Percentiles rank a stretch among this genome's conserved stretches.
Conservation (phyloP, 2,329 filamentous ascomycete species). For the Drechslerella coelobrocha region DNA sequence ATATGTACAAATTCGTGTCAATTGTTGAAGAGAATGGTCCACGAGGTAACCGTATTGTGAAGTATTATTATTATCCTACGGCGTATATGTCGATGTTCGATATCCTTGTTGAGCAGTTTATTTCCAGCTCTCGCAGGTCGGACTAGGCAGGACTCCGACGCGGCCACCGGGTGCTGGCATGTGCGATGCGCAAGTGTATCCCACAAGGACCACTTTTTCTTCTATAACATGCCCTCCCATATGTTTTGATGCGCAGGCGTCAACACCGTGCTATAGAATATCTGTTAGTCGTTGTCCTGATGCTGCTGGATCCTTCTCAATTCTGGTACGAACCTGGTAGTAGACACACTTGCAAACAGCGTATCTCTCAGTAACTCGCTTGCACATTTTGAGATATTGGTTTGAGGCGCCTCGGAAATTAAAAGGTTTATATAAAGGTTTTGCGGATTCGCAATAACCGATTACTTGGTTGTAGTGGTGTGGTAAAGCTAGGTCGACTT, state of each 20-base stretch:
- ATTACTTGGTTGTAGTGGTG: not conserved
- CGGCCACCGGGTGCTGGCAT: constrained; percentile 37
- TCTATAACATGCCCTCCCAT: constrained; percentile 74
- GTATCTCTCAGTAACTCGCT: constrained; percentile 83
- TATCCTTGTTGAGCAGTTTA: constrained; percentile 6
- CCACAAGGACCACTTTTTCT: constrained; percentile 79
- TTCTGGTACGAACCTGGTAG: constrained; percentile 64
- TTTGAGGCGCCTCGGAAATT: constrained; percentile 32
- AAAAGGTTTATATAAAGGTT: not conserved
- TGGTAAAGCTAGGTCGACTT: constrained; percentile 30
- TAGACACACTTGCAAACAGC: constrained; percentile 87
- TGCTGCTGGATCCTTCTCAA: constrained; percentile 28
- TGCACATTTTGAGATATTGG: constrained; percentile 71
- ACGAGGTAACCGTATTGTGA: constrained; percentile 13
- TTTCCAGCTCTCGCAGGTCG: constrained; percentile 47
- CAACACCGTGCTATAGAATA: constrained; percentile 70
- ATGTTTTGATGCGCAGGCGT: constrained; percentile 78
- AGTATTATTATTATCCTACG: not conserved
- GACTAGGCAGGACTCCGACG: constrained; percentile 41
- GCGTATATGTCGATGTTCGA: constrained; percentile 14
- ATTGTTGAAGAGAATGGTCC: constrained; percentile 3
- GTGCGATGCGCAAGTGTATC: constrained; percentile 75
- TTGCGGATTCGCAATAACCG: not conserved
- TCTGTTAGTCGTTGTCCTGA: constrained; percentile 17
- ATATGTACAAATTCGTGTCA: constrained; percentile 39